Conservation (phyloP, 2,329 filamentous ascomycete species). For the Teratosphaeria destructans region DNA sequence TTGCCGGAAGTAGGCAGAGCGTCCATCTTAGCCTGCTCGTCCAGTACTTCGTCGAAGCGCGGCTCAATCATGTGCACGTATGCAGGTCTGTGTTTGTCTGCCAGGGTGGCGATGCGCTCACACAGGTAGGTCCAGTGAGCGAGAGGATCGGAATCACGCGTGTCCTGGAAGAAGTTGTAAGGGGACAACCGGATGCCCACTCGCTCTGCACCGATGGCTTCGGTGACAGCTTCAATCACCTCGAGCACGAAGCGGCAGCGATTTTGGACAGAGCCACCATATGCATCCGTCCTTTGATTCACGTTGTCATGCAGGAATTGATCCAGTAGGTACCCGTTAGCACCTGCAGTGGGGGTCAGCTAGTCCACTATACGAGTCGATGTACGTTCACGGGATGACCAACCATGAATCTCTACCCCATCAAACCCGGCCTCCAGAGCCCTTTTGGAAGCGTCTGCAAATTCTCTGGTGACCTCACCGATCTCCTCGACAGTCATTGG, state of each 20-base stretch:
- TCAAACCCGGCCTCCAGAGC: conserved; percentile 45
- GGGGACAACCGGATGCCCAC: conserved; percentile 28
- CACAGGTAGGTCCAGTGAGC: conserved; percentile 52
- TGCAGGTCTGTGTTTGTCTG: conserved; percentile 41
- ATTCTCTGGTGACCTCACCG: conserved; percentile 22
- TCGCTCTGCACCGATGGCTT: conserved; percentile 42
- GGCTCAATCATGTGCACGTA: conserved; percentile 53
- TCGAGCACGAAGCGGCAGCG: conserved; percentile 43
- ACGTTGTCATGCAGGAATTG: conserved; percentile 52
- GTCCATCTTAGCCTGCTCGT: conserved; percentile 16
- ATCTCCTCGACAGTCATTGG: conserved; percentile 29
- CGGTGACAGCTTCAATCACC: conserved; percentile 40
- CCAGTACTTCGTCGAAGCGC: conserved; percentile 33
- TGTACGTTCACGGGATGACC: neutral
- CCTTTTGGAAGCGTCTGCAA: conserved; percentile 31
- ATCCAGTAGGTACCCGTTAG: conserved; percentile 45
- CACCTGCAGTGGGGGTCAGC: conserved; percentile 8
- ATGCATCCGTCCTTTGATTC: conserved; percentile 42
- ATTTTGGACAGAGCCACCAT: conserved; percentile 40
- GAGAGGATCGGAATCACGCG: conserved; percentile 50
- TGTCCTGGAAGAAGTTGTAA: conserved; percentile 25
- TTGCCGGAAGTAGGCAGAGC: conserved; percentile 8
- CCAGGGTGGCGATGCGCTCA: conserved; percentile 23
- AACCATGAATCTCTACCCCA: conserved; percentile 41
- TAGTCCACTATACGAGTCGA: neutral